phyloP scores from a whole-genome alignment of 371 early-diverging fungal species.

The Rhizomucor miehei region DNA sequence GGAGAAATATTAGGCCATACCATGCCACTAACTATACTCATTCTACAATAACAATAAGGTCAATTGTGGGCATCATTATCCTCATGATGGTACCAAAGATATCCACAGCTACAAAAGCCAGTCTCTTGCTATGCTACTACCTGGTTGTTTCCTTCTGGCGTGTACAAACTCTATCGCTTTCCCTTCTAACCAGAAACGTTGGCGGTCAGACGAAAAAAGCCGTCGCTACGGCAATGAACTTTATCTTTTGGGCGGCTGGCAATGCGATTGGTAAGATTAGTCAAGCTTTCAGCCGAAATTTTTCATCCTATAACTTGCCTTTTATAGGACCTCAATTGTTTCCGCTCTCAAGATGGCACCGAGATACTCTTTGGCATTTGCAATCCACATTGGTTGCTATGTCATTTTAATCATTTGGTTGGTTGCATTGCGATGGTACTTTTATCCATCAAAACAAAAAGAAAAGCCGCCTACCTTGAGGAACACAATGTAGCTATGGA shows the following conservation, averaged over 20 bases:
- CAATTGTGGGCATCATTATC: conserved; percentile 17
- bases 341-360: conserved; percentile 19
- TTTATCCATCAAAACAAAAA: conserved; percentile 18
- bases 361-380: conserved; percentile 20
- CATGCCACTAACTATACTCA: background rate
- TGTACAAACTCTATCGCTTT: conserved; percentile 16
- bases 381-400: conserved; percentile 23
- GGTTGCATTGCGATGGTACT: conserved; percentile 11
- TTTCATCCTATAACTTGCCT: background rate
- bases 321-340: conserved; percentile 21
- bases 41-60: conserved; percentile 4
- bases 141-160: conserved; percentile 22
- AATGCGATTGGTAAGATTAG: conserved; percentile 21
- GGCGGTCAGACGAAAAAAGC: conserved; percentile 25
- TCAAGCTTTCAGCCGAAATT: background rate
- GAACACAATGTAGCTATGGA: conserved; percentile 5
- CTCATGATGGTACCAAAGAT: conserved; percentile 19
- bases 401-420: conserved; percentile 9
- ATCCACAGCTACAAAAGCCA: conserved; percentile 18
- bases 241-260: conserved; percentile 24
- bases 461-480: conserved; percentile 10
- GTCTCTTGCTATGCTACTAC: conserved; percentile 20
- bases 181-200: conserved; percentile 19
- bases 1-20: too few relatives aligned
- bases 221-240: conserved; percentile 20